Evolutionary conservation across 768 basidiomycete species (phyloP).

Genomic region (Paxillus involutus): DNA sequence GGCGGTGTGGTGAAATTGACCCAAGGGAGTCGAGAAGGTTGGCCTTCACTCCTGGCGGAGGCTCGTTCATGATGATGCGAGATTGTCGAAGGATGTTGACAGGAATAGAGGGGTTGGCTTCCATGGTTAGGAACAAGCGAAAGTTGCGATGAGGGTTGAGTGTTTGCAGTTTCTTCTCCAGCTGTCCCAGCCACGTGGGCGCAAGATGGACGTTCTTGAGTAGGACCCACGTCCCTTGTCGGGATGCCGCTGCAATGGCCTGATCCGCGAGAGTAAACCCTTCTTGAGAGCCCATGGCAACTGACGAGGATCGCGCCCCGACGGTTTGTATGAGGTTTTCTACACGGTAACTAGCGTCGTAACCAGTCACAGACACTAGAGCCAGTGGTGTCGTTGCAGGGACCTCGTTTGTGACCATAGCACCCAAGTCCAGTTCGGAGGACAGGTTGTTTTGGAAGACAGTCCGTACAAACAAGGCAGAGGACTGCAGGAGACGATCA

Average conservation of each 20-base stretch:
- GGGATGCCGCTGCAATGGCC: slow-evolving; percentile 88
- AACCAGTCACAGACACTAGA: slow-evolving; percentile 90
- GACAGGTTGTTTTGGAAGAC: slow-evolving; percentile 86
- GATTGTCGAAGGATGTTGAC: slow-evolving; percentile 97
- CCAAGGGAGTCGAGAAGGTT: slow-evolving; percentile 90
- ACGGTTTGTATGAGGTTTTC: slow-evolving; percentile 83
- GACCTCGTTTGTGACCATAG: slow-evolving; percentile 80
- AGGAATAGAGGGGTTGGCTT: slow-evolving; percentile 91
- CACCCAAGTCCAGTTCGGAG: slow-evolving; percentile 71
- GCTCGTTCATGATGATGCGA: slow-evolving; percentile 97
- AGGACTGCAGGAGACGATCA: slow-evolving; percentile 85
- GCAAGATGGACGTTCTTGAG: slow-evolving; percentile 98
- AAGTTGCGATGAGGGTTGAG: slow-evolving; percentile 87
- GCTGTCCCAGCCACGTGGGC: slow-evolving; percentile 90
- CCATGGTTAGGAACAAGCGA: slow-evolving; percentile 98
- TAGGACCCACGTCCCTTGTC: slow-evolving; percentile 94
- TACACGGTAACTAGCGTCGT: slow-evolving; percentile 97
- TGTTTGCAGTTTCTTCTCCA: slow-evolving; percentile 96
- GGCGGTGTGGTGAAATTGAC: slow-evolving; percentile 66
- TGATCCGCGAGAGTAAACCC: slow-evolving; percentile 96
- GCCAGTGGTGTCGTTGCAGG: slow-evolving; percentile 81
- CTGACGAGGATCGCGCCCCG: slow-evolving; percentile 76
- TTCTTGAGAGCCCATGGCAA: slow-evolving; percentile 99
- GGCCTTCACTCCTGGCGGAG: slow-evolving; percentile 95
- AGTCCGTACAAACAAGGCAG: slow-evolving; percentile 67